A percentile compares a stretch with the other conserved stretches of the same genome.
These are phyloP conservation scores for Coffea eugenioides DNA, from an alignment of 257 asterid genomes.

Conservation along the genomic window DNA sequence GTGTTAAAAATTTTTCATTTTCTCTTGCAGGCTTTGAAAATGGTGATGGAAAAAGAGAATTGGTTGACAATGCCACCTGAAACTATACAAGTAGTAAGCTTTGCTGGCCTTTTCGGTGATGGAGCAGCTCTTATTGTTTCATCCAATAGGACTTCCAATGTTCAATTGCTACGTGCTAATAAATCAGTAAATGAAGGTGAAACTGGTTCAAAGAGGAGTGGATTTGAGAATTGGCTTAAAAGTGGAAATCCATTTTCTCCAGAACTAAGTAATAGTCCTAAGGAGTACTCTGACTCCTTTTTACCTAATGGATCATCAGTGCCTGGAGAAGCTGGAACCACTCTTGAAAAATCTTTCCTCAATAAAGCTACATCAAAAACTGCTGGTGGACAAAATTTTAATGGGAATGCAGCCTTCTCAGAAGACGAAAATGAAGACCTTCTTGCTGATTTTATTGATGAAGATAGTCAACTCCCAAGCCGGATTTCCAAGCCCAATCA, in stretches of 20 bases:
- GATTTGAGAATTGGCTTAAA: constrained; percentile 76
- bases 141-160: constrained; percentile 49
- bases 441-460: constrained; percentile 97
- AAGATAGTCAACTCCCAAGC: constrained; percentile 99
- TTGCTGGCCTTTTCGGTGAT: constrained; percentile 95
- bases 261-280: constrained; percentile 47
- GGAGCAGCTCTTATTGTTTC: constrained; percentile 94
- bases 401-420: constrained; percentile 54
- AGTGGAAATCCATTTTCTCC: constrained; percentile 76
- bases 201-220: constrained; percentile 61
- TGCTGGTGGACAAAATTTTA: constrained; percentile 46
- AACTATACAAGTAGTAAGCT: constrained; percentile 81
- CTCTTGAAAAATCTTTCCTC: constrained; percentile 12
- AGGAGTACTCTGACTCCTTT: constrained; percentile 46
- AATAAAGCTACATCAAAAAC: constrained; percentile 35
- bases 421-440: constrained; percentile 99
- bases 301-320: constrained; percentile 50
- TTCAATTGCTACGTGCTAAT: constrained; percentile 50
- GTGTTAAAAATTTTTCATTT: constrained; percentile 25
- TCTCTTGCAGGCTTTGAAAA: constrained; percentile 82
- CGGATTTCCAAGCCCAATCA: constrained; percentile 65
- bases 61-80: constrained; percentile 92
- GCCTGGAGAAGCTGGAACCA: constrained; percentile 53
- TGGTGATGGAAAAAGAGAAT: constrained; percentile 96
- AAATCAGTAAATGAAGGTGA: constrained; percentile 49